A percentile compares a stretch with the other conserved stretches of the same genome.
These are phyloP conservation scores for Trichoderma breve DNA, from an alignment of 2,329 filamentous ascomycete genomes.

Conservation along the genomic window DNA sequence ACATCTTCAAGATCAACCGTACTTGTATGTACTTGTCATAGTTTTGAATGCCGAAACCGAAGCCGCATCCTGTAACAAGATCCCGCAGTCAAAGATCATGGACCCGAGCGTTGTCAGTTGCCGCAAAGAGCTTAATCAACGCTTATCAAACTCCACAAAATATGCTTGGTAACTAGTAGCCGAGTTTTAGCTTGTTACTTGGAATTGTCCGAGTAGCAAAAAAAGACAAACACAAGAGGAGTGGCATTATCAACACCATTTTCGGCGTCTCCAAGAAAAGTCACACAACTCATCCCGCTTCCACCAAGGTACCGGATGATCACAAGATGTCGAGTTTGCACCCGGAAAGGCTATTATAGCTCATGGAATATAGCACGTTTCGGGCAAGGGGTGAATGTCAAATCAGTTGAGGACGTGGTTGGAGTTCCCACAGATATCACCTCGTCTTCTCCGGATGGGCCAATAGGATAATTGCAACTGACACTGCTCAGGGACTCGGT, in stretches of 20 bases:
- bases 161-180: neutral
- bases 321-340: neutral
- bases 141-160: neutral
- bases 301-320: neutral
- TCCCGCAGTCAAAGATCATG: neutral
- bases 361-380: neutral
- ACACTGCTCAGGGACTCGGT: neutral
- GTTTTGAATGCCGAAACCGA: neutral
- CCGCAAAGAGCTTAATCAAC: neutral
- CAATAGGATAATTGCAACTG: neutral
- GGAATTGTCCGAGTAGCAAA: neutral
- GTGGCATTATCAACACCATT: neutral
- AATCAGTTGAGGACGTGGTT: neutral
- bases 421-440: neutral
- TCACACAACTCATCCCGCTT: neutral
- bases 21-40: neutral
- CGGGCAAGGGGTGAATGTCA: neutral
- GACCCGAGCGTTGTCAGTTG: neutral
- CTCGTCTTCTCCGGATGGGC: neutral
- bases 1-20: neutral
- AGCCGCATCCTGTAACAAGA: neutral
- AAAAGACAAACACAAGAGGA: neutral
- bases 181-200: neutral
- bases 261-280: neutral
- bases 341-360: neutral